Conservation (phyloP, 306 rosid genomes). For the Lathyrus aphaca region DNA sequence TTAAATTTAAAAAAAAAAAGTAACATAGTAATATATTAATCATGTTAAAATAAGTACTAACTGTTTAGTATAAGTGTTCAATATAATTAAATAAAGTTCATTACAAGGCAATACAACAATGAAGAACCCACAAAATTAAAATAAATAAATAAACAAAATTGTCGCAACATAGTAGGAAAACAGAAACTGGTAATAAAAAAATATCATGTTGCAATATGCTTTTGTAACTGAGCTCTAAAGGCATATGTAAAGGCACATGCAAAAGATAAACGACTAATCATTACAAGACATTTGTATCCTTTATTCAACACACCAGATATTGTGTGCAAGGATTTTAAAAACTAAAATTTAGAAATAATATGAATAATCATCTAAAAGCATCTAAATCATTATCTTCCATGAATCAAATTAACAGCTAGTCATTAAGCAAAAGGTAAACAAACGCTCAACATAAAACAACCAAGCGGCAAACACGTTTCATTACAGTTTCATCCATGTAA, state of each 20-base stretch:
- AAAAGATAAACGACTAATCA: not conserved
- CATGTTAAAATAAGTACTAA: not conserved
- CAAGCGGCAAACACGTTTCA: constrained; percentile 5
- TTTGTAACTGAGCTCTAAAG: not conserved
- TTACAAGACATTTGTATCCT: not conserved
- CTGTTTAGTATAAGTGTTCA: not conserved
- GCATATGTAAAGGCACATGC: not conserved
- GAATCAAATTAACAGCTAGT: not conserved
- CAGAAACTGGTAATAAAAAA: constrained; percentile 15
- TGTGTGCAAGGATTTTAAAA: constrained; percentile 1
- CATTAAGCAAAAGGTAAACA: not conserved
- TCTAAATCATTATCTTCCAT: not conserved
- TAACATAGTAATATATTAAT: too few relatives aligned
- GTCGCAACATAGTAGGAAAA: not conserved
- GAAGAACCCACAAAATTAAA: not conserved
- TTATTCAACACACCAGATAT: not conserved
- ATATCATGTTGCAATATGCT: not conserved
- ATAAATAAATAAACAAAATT: not conserved
- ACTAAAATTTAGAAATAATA: not conserved
- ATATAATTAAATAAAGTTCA: not conserved
- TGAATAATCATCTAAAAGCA: not conserved
- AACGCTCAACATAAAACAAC: not conserved
- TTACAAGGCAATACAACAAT: not conserved
- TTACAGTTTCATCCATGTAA: not conserved
- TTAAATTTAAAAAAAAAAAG: too few relatives aligned